These are phyloP conservation scores for Venturia nashicola DNA, from an alignment of 2,329 filamentous ascomycete species.

Conservation along the genomic window DNA sequence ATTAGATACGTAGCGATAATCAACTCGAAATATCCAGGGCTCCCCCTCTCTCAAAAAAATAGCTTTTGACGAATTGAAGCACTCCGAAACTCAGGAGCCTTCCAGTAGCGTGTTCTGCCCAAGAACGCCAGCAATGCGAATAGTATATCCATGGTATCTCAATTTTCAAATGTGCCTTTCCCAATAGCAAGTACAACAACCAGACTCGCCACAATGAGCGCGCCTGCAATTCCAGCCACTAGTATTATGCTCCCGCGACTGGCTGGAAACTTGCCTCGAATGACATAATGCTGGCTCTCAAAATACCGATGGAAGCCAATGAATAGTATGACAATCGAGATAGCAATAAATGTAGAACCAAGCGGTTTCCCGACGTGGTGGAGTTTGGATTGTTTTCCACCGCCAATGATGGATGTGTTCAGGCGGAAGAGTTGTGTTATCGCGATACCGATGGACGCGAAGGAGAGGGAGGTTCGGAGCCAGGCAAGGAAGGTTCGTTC, in stretches of 20 bases:
- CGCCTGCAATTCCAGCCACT: constrained; percentile 51
- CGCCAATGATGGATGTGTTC: constrained; percentile 47
- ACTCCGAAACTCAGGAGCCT: too few relatives aligned
- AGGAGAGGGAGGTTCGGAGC: constrained; percentile 70
- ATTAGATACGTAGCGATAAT: too few relatives aligned
- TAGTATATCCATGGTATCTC: not conserved
- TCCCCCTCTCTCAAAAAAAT: too few relatives aligned
- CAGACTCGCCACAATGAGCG: constrained; percentile 46
- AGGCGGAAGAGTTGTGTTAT: constrained; percentile 77
- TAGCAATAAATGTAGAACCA: constrained; percentile 63
- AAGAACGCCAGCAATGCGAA: not conserved
- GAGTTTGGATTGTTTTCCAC: constrained; percentile 16
- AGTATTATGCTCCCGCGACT: constrained; percentile 63
- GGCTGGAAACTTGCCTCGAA: constrained; percentile 68
- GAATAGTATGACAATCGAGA: constrained; percentile 62
- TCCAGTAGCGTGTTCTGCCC: not conserved
- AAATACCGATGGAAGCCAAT: constrained; percentile 71
- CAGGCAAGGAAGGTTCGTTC: constrained; percentile 78
- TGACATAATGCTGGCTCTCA: constrained; percentile 66
- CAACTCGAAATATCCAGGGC: too few relatives aligned
- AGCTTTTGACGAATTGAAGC: too few relatives aligned
- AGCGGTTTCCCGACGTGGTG: constrained; percentile 60
- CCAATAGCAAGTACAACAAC: constrained; percentile 47
- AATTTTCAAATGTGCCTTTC: constrained; percentile 31
- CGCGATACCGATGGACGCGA: constrained; percentile 71